Evolutionary conservation across 768 basidiomycete species (phyloP).

Genomic region (Mycena metata): DNA sequence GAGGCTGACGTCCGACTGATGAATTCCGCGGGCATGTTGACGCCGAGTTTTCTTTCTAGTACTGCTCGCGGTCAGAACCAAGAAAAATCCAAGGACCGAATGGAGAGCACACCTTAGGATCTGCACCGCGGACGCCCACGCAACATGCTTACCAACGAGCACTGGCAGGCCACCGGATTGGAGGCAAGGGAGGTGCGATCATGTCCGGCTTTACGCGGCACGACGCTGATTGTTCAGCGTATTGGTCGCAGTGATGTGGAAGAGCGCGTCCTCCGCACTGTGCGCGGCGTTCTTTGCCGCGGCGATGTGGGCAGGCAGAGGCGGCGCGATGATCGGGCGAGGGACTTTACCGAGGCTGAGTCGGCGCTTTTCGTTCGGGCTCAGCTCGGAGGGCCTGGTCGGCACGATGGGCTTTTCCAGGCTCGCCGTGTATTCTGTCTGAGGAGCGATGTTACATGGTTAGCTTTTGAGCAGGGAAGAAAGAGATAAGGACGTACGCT

Average conservation of each 20-base stretch:
- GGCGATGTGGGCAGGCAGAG: neutral
- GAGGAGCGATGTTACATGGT: too few relatives aligned
- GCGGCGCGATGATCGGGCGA: neutral
- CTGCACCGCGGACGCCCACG: neutral
- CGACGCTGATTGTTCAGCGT: slow-evolving; percentile 11
- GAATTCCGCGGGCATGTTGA: too few relatives aligned
- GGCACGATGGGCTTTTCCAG: neutral
- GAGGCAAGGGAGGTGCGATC: neutral
- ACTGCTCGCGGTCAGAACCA: too few relatives aligned
- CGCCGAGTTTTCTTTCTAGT: too few relatives aligned
- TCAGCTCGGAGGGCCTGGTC: neutral
- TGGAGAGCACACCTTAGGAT: neutral
- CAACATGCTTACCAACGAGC: slow-evolving; percentile 2
- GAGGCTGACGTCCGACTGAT: too few relatives aligned
- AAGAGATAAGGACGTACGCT: neutral
- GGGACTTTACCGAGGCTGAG: neutral
- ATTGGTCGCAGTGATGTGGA: neutral
- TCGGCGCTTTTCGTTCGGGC: neutral
- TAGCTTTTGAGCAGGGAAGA: neutral
- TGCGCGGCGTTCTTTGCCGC: neutral
- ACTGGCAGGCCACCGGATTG: neutral
- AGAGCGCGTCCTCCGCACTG: neutral
- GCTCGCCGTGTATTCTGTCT: too few relatives aligned
- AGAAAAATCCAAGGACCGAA: too few relatives aligned
- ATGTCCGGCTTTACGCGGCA: neutral